A percentile compares a stretch with the other conserved stretches of the same genome.
phyloP scores from a whole-genome alignment of 2,329 filamentous ascomycete genomes.

The Pestalotiopsis sp. region DNA sequence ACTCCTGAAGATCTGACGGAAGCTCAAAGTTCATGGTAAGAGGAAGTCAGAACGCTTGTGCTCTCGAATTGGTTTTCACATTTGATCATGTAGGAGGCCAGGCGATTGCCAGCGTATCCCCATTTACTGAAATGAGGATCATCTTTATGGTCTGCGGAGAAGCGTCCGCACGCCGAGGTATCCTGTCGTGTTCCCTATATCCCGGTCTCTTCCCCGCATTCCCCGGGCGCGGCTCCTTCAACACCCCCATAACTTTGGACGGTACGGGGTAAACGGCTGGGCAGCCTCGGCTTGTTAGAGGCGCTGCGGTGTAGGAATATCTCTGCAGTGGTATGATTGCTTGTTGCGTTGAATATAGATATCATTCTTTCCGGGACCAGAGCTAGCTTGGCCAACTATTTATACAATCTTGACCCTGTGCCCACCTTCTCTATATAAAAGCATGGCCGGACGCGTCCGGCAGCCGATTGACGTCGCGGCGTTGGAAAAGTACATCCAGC shows the following conservation, averaged over 20 bases:
- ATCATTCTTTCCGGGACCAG: not conserved
- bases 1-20: constrained; percentile 20
- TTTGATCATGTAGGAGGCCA: not conserved
- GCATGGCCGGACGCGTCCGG: constrained; percentile 80
- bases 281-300: constrained; percentile 1
- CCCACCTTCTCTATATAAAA: not conserved
- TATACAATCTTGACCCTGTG: not conserved
- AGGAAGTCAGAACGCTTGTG: not conserved
- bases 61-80: not conserved
- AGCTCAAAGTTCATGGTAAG: constrained; percentile 21
- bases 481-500: constrained; percentile 74
- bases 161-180: constrained; percentile 3
- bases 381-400: not conserved
- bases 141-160: constrained; percentile 5
- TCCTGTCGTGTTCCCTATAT: not conserved
- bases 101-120: not conserved
- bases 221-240: not conserved
- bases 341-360: not conserved
- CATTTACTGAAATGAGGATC: not conserved
- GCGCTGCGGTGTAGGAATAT: not conserved
- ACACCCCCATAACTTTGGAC: constrained; percentile 3
- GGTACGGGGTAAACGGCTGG: not conserved
- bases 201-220: constrained; percentile 6
- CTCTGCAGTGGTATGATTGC: not conserved
- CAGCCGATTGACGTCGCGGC: constrained; percentile 82